phyloP scores from a whole-genome alignment of 441 rosid species.

The Aquilaria agallochum region DNA sequence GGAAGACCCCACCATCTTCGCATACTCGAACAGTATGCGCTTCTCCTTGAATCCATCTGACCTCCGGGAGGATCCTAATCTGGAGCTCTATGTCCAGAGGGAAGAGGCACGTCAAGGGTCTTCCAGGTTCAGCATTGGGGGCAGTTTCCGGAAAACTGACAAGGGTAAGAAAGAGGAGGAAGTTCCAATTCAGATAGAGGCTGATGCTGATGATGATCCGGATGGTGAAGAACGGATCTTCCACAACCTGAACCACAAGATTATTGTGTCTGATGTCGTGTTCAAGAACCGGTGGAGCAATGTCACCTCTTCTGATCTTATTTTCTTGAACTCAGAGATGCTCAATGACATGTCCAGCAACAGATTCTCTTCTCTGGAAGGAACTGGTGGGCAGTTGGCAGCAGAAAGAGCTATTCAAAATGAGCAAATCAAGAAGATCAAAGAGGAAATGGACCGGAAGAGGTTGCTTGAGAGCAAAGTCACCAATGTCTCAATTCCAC shows the following conservation, averaged over 20 bases:
- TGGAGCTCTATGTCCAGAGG: conserved; percentile 66
- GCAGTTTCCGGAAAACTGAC: conserved; percentile 52
- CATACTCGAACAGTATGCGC: conserved; percentile 55
- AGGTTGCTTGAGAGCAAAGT: conserved; percentile 46
- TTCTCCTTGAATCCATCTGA: conserved; percentile 44
- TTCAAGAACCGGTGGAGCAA: conserved; percentile 87
- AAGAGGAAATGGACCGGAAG: conserved; percentile 50
- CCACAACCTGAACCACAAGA: conserved; percentile 66
- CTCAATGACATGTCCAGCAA: conserved; percentile 45
- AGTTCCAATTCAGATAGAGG: conserved; percentile 27
- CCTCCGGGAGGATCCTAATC: conserved; percentile 38
- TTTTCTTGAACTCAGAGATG: conserved; percentile 77
- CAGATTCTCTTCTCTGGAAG: conserved; percentile 39
- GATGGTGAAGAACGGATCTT: conserved; percentile 24
- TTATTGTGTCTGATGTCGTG: conserved; percentile 58
- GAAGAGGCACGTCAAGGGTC: conserved; percentile 58
- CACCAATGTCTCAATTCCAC: conserved; percentile 1
- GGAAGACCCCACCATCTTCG: conserved; percentile 41
- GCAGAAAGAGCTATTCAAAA: conserved; percentile 14
- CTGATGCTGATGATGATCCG: background rate
- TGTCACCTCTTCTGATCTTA: conserved; percentile 77
- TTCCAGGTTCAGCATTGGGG: conserved; percentile 66
- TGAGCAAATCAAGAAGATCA: conserved; percentile 28
- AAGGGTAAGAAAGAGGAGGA: conserved; percentile 30
- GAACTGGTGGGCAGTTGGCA: conserved; percentile 1